phyloP scores from a whole-genome alignment of 2,329 filamentous ascomycete species.

The Drechmeria coniospora region DNA sequence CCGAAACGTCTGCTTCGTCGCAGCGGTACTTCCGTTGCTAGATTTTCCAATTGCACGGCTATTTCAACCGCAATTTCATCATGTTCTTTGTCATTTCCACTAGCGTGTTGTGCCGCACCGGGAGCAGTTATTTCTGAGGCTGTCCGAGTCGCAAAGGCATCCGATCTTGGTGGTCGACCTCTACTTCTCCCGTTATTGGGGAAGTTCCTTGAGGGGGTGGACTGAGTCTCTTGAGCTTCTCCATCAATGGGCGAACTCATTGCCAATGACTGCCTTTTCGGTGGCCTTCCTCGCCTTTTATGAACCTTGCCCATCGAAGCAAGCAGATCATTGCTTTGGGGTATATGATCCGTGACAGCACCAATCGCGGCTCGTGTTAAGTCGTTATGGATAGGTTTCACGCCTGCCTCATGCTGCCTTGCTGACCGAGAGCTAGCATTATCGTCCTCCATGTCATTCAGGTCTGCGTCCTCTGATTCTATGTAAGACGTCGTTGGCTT shows the following conservation, averaged over 20 bases:
- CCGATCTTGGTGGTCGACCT: slow-evolving; percentile 13
- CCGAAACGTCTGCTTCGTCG: slow-evolving; percentile 13
- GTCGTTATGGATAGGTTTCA: too few species aligned
- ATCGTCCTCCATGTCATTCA: slow-evolving; percentile 26
- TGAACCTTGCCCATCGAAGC: slow-evolving; percentile 1
- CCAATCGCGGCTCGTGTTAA: too few species aligned
- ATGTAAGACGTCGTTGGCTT: slow-evolving; percentile 36
- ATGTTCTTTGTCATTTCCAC: too few species aligned
- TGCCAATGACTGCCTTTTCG: slow-evolving; percentile 10
- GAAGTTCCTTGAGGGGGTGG: slow-evolving; percentile 1
- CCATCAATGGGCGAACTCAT: slow-evolving; percentile 1
- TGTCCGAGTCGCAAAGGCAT: too few species aligned
- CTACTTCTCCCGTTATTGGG: slow-evolving; percentile 8
- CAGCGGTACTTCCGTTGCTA: slow-evolving; percentile 4
- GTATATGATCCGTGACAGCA: slow-evolving; percentile 21
- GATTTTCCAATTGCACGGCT: slow-evolving; percentile 7
- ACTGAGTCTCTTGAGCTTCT: background rate
- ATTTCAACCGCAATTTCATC: slow-evolving; percentile 6
- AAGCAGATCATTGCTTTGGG: slow-evolving; percentile 2
- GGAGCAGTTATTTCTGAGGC: too few species aligned
- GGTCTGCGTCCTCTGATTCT: slow-evolving; percentile 27
- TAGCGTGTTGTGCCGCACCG: too few species aligned
- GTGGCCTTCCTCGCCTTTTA: slow-evolving; percentile 17
- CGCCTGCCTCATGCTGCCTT: too few species aligned
- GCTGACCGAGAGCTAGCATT: slow-evolving; percentile 16